Percentiles rank a stretch among this genome's conserved stretches.
phyloP scores from a whole-genome alignment of 768 basidiomycete species.

The Pleurotus tuoliensis region DNA sequence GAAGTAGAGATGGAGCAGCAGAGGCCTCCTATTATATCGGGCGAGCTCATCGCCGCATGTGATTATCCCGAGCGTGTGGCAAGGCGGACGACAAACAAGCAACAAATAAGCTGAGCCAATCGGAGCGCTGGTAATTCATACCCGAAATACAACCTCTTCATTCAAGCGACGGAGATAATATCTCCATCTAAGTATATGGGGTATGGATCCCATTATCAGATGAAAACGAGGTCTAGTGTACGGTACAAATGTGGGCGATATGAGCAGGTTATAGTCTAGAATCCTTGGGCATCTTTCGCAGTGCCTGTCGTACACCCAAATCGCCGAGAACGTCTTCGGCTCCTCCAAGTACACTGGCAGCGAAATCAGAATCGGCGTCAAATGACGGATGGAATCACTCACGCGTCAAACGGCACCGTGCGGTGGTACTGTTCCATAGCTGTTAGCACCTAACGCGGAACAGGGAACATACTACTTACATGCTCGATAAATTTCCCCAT shows the following conservation, averaged over 20 bases:
- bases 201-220: conserved; percentile 1
- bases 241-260: neutral
- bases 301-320: conserved; percentile 56
- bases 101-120: neutral
- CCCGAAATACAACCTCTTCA: neutral
- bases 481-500: conserved; percentile 41
- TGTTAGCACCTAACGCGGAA: neutral
- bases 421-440: conserved; percentile 17
- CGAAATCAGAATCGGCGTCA: neutral
- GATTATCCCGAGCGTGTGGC: neutral
- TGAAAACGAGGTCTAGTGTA: neutral
- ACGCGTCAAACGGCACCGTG: conserved; percentile 21
- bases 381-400: conserved; percentile 11
- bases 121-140: conserved; percentile 1
- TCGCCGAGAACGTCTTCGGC: conserved; percentile 57
- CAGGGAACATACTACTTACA: conserved; percentile 10
- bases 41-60: neutral
- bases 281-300: conserved; percentile 51
- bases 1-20: neutral
- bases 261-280: conserved; percentile 31
- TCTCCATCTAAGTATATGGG: neutral
- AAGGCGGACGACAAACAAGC: neutral
- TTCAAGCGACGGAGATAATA: neutral
- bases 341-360: conserved; percentile 20
- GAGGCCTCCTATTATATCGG: conserved; percentile 3